Percentiles rank a stretch among this genome's conserved stretches.
Conservation (phyloP, 2,329 filamentous ascomycete genomes). For the Lachnellula subtilissima region DNA sequence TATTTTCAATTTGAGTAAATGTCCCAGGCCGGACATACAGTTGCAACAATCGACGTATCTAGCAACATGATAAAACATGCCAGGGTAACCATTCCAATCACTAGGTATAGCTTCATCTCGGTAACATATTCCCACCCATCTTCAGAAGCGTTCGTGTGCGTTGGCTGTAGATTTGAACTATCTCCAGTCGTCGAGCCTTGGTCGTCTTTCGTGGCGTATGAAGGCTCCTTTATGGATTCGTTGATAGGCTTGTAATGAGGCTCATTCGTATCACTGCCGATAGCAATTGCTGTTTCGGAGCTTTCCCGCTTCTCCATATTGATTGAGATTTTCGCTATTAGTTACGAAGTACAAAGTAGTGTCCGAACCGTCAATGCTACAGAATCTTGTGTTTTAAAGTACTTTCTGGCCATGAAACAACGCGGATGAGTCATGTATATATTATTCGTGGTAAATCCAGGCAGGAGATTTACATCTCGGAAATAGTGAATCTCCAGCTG, state of each 20-base stretch:
- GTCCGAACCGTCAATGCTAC: no score
- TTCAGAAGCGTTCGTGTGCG: background rate
- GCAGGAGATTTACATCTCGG: no score
- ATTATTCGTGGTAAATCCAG: no score
- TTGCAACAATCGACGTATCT: slow-evolving; percentile 50
- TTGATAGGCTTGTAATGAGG: background rate
- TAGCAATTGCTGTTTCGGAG: background rate
- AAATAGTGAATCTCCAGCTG: no score
- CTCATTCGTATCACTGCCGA: background rate
- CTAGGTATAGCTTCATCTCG: slow-evolving; percentile 15
- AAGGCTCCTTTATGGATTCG: background rate
- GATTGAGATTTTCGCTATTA: background rate
- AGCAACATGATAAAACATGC: slow-evolving; percentile 45
- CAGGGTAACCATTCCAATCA: slow-evolving; percentile 37
- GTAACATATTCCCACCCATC: slow-evolving; percentile 19
- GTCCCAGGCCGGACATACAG: slow-evolving; percentile 30
- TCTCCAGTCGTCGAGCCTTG: background rate
- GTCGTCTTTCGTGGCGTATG: background rate
- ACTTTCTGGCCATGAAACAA: no score
- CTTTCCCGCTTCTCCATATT: background rate
- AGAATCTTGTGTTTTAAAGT: no score
- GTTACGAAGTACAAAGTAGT: background rate
- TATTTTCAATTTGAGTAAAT: background rate
- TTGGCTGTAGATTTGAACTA: background rate
- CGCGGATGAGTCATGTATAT: no score